Evolutionary conservation across 2,329 filamentous ascomycete species (phyloP).

Genomic region (Fonsecaea pugnacius): DNA sequence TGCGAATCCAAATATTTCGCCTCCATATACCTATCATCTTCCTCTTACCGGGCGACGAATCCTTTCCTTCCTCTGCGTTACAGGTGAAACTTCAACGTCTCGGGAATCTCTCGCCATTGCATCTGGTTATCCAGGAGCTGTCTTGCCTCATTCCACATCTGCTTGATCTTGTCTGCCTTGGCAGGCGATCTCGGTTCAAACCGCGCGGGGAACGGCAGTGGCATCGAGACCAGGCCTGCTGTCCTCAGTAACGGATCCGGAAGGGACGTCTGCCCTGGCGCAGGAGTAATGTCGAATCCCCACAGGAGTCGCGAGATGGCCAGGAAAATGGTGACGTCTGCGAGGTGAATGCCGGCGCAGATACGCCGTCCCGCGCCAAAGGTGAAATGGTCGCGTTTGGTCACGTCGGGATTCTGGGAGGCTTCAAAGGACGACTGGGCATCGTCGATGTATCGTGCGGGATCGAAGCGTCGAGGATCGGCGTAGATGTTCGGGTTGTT

Average conservation of each 20-base stretch:
- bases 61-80: background rate
- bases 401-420: conserved; percentile 37
- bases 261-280: background rate
- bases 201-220: background rate
- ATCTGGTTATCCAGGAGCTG: background rate
- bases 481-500: conserved; percentile 37
- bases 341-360: conserved; percentile 56
- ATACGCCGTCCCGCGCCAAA: conserved; percentile 52
- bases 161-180: background rate
- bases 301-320: conserved; percentile 58
- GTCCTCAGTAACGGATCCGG: background rate
- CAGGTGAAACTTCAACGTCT: background rate
- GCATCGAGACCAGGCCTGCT: background rate
- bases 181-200: background rate
- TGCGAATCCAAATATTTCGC: too few species aligned
- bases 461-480: conserved; percentile 41
- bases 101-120: background rate
- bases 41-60: too few species aligned
- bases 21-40: too few species aligned
- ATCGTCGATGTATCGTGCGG: conserved; percentile 40
- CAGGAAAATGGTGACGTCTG: conserved; percentile 55
- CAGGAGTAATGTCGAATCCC: conserved; percentile 44
- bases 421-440: conserved; percentile 41
- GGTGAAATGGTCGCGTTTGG: conserved; percentile 20
- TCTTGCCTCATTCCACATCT: background rate